Evolutionary conservation across 2,329 filamentous ascomycete species (phyloP).

Genomic region (Pseudofabraea citricarpa): DNA sequence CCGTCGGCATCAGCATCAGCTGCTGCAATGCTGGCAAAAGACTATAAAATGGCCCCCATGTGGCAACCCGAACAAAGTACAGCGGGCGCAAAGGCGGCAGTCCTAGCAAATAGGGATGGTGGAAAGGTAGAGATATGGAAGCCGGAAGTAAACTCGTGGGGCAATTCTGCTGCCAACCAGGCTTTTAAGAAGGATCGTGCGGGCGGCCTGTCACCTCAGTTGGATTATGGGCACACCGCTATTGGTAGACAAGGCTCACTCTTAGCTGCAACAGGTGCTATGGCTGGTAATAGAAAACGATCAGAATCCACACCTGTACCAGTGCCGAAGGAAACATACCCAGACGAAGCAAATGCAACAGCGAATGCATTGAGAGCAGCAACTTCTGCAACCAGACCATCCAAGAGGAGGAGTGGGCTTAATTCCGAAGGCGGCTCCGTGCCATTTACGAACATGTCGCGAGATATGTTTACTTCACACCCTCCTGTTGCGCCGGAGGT

Average conservation of each 20-base stretch:
- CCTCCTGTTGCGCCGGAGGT: slow-evolving; percentile 68
- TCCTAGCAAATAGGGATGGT: slow-evolving; percentile 56
- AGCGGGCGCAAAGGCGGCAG: slow-evolving; percentile 69
- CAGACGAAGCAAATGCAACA: slow-evolving; percentile 55
- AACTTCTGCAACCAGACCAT: slow-evolving; percentile 43
- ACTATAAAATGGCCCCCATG: slow-evolving; percentile 47
- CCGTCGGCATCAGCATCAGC: slow-evolving; percentile 54
- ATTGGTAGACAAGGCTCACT: slow-evolving; percentile 62
- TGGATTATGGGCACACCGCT: slow-evolving; percentile 40
- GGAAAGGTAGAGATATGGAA: slow-evolving; percentile 46
- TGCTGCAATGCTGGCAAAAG: slow-evolving; percentile 53
- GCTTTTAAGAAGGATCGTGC: slow-evolving; percentile 52
- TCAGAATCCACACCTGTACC: slow-evolving; percentile 55
- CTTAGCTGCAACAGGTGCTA: slow-evolving; percentile 72
- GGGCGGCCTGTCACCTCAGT: slow-evolving; percentile 34
- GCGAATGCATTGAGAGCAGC: slow-evolving; percentile 71
- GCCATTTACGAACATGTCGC: slow-evolving; percentile 61
- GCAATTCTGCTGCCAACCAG: slow-evolving; percentile 65
- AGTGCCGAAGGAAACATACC: slow-evolving; percentile 37
- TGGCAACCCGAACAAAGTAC: slow-evolving; percentile 61
- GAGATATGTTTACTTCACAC: slow-evolving; percentile 72
- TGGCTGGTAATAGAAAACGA: slow-evolving; percentile 51
- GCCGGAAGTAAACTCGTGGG: slow-evolving; percentile 38
- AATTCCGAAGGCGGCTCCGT: slow-evolving; percentile 56
- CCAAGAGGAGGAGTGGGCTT: slow-evolving; percentile 8